Evolutionary conservation across 2,329 filamentous ascomycete genomes (phyloP), one percentile per base, ranked within the genome.

Genomic region (Penicillium sp.): DNA sequence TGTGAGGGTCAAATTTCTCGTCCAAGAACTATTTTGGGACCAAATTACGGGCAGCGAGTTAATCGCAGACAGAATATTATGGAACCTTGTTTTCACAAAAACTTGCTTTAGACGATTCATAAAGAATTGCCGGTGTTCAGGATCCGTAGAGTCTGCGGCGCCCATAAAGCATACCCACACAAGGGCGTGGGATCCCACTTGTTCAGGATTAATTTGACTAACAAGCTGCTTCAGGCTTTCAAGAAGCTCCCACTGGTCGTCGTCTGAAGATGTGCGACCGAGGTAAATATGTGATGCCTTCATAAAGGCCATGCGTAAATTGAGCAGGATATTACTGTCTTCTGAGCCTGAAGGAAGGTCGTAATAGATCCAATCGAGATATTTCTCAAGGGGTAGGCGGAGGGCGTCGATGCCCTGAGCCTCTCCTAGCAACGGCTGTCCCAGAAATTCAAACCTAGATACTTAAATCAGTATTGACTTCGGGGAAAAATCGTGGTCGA

Each of bases 91-190:
- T 12, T 63, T 62, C 4, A 49, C 49, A 36, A 72, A 68, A 2
- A 75, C 48, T 0, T 60, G 52, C 1, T 50, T 51, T 6, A 76
- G 48, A 0, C 71, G 56, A 1, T 56, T 45, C 0, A 61, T 59
- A 39, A 76, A 77, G 23, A 74, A 77, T 0, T 57, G 45, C 2
- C 72, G 60, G 42, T 76, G 70, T 17, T 64, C 63, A 0, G 67
- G 66, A 1, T 69, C 57, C 0, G 61, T 62, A 32, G 73, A 75
- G 48, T 76, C 73, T 0, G 72, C 73, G 0, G 71, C 72, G 1
- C 71, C 73, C 1, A 76, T 65, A 24, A 76, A 76, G 45, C 68
- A 76, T 0, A 69, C 61, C 74, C 74, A 77, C 0, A 76, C 72
- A 0, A 77, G 66, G 1, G 71, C 68, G 33, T 76, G 73, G 0